A percentile compares a stretch with the other conserved stretches of the same genome.
These are phyloP conservation scores for Simplicillium sp. DNA, from an alignment of 2,329 filamentous ascomycete species.

Conservation along the genomic window DNA sequence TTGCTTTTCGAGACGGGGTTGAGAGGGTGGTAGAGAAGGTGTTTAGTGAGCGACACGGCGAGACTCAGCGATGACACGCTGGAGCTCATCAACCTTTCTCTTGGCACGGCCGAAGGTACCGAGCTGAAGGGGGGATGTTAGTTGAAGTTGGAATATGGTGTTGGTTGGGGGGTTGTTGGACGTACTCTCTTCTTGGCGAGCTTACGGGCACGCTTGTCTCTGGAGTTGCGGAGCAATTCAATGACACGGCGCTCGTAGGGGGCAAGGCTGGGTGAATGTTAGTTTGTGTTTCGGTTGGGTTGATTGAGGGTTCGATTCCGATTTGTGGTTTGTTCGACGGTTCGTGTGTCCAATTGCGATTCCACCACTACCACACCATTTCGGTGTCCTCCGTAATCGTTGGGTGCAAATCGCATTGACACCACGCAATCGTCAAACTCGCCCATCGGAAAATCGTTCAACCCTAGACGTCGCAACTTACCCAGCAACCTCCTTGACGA, in stretches of 20 bases:
- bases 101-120: slow-evolving; percentile 98
- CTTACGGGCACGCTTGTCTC: slow-evolving; percentile 98
- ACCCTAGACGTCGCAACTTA: slow-evolving; percentile 32
- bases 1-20: too few relatives aligned
- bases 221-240: slow-evolving; percentile 97
- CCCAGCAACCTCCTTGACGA: slow-evolving; percentile 98
- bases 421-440: not conserved
- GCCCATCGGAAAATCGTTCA: not conserved
- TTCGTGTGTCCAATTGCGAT: not conserved
- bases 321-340: not conserved
- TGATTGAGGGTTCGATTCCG: not conserved
- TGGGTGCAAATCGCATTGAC: too few relatives aligned
- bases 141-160: slow-evolving; percentile 7
- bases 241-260: slow-evolving; percentile 98
- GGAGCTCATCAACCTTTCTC: slow-evolving; percentile 99
- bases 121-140: slow-evolving; percentile 48
- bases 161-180: too few relatives aligned
- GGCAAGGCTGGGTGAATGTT: slow-evolving; percentile 53
- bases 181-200: slow-evolving; percentile 97
- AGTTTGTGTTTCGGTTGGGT: slow-evolving; percentile 10
- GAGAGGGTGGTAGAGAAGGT: too few relatives aligned
- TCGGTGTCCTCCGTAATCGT: too few relatives aligned
- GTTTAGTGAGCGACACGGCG: slow-evolving; percentile 57
- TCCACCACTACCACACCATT: too few relatives aligned
- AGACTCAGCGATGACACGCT: slow-evolving; percentile 93